These are phyloP conservation scores for Ziziphus jujuba DNA, from an alignment of 306 rosid species.

Conservation along the genomic window DNA sequence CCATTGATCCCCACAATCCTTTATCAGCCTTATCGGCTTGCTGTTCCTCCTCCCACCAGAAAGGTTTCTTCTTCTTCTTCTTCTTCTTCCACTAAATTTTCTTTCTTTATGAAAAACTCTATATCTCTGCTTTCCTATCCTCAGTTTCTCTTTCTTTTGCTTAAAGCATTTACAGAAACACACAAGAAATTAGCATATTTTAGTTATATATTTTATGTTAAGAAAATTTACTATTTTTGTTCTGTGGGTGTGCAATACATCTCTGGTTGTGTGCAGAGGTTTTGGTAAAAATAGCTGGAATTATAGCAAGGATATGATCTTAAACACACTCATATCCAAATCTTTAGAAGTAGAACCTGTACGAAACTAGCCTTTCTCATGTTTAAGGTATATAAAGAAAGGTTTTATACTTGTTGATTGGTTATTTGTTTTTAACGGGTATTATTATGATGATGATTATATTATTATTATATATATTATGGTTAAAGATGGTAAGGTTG, in stretches of 20 bases:
- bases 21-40: too few species aligned
- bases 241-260: conserved; percentile 88
- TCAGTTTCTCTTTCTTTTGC: background rate
- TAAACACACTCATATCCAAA: conserved; percentile 52
- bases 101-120: background rate
- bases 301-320: conserved; percentile 35
- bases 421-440: too few species aligned
- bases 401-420: conserved; percentile 65
- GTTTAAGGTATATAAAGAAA: conserved; percentile 65
- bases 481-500: too few species aligned
- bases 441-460: too few species aligned
- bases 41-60: too few species aligned
- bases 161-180: too few species aligned
- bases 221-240: conserved; percentile 57
- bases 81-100: background rate
- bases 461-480: too few species aligned
- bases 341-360: conserved; percentile 70
- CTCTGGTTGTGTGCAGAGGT: conserved; percentile 85
- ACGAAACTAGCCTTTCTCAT: conserved; percentile 70
- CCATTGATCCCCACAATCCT: conserved; percentile 39
- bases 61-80: too few species aligned
- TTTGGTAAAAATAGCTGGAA: conserved; percentile 30
- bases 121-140: background rate
- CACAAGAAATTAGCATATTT: too few species aligned
- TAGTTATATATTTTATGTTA: too few species aligned